Base-by-base conservation (phyloP, 805 yeast species). In the Brettanomyces custersianus region DNA sequence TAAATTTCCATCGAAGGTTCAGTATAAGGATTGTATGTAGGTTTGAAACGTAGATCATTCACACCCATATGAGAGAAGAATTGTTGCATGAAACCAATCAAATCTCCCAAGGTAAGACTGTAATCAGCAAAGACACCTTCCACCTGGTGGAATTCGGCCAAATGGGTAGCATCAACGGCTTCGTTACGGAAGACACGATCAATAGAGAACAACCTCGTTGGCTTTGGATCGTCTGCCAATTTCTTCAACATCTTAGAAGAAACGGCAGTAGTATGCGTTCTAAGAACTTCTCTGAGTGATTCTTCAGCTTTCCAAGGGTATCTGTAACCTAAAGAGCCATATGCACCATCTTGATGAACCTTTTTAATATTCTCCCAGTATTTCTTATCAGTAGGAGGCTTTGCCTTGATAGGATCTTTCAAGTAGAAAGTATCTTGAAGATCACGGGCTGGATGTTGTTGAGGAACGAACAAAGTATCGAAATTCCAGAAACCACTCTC, bases 381-480 rank as follows among this genome's bases (percentile, higher is more conserved):
- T 51, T 66, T 61, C 55, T 70, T 68, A 62, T 92, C 98, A 46
- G 77, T 77, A 36, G 97, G 98, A 49, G 71, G 67, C 42, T 78
- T 80, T 38, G 95, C 95, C 42, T 61, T 67, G 34, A 65, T 68
- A 23, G 99, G 99, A 57, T 92, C 97, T 59, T 88, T 90, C 63
- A 92, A 71, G 66, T 92, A 92, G 69, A 92, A 92, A 40, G 99
- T 92, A 65, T 92, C 99, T 65, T 92, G 99, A 59, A 92, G 72
- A 60, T 92, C 99, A 68, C 99, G 80, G 34, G 99, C 99, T 13
- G 99, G 98, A 66, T 92, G 99, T 67, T 92, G 97, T 67, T 92
- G 99, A 38, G 99, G 99, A 37, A 92, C 99, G 53, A 67, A 92
- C 52, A 92, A 72, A 4, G 98, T 77, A 60, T 92, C 99, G 56